These are phyloP conservation scores for Ophiocordyceps camponoti-saundersi DNA, from an alignment of 2,329 filamentous ascomycete genomes.

Conservation along the genomic window DNA sequence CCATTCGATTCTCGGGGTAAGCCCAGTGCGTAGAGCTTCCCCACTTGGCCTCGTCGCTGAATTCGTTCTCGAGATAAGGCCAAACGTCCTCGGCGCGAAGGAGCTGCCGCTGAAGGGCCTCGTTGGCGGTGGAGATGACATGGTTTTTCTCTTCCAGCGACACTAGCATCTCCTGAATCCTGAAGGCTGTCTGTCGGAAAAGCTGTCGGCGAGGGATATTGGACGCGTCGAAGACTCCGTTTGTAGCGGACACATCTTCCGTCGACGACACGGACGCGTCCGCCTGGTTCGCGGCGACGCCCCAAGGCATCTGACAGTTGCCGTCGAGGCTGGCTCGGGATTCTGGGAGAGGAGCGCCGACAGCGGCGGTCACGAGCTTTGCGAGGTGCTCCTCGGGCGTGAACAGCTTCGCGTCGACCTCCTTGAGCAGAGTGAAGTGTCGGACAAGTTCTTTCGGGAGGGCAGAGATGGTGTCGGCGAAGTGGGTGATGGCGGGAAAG, in stretches of 20 bases:
- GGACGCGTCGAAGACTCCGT: conserved; percentile 30
- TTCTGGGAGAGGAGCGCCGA: conserved; percentile 31
- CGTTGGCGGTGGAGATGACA: conserved; percentile 82
- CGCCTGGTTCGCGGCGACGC: conserved; percentile 15
- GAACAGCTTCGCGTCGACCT: conserved; percentile 94
- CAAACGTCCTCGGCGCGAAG: conserved; percentile 73
- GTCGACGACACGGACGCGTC: conserved; percentile 20
- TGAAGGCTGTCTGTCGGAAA: conserved; percentile 61
- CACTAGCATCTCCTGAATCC: conserved; percentile 70
- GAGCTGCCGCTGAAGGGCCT: conserved; percentile 73
- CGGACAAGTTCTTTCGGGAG: conserved; percentile 89
- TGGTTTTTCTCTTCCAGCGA: conserved; percentile 97
- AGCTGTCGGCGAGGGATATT: conserved; percentile 54
- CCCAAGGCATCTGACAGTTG: not conserved
- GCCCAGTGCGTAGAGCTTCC: conserved; percentile 92
- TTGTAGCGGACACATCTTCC: conserved; percentile 22
- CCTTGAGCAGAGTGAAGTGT: conserved; percentile 89
- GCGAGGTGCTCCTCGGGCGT: conserved; percentile 70
- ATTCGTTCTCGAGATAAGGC: conserved; percentile 71
- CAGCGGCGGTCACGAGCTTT: conserved; percentile 51
- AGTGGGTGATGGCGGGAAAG: conserved; percentile 52
- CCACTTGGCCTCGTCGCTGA: conserved; percentile 86
- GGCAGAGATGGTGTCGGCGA: conserved; percentile 82
- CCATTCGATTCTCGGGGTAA: conserved; percentile 64
- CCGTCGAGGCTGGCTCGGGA: conserved; percentile 24